These are phyloP conservation scores for Neoconidiobolus thromboides DNA, from an alignment of 371 early-diverging fungal species.

Conservation along the genomic window DNA sequence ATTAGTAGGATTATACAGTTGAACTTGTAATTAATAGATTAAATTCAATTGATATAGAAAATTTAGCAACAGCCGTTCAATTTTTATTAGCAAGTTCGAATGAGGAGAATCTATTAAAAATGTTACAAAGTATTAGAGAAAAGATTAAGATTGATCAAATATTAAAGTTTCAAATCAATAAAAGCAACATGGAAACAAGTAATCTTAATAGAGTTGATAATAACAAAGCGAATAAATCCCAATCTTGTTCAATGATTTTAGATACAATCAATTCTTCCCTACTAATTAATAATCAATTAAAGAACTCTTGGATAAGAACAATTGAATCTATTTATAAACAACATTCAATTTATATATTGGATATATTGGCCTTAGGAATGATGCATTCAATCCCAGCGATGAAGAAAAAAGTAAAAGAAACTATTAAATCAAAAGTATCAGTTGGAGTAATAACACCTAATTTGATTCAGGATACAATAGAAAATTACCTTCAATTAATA, in stretches of 20 bases:
- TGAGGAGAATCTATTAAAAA: not conserved
- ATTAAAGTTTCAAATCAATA: not conserved
- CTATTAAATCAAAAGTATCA: not conserved
- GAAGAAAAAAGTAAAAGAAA: conserved; percentile 37
- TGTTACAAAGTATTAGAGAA: not conserved
- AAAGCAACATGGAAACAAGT: not conserved
- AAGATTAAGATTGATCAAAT: not conserved
- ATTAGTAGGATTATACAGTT: not conserved
- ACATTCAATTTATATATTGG: conserved; percentile 25
- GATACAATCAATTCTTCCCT: not conserved
- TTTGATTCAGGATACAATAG: no score
- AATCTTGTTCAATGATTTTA: not conserved
- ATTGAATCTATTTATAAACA: conserved; percentile 12
- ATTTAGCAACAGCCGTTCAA: not conserved
- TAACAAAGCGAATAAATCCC: not conserved
- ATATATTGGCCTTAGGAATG: conserved; percentile 41
- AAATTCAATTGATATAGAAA: not conserved
- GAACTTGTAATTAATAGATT: not conserved
- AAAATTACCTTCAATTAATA: conserved; percentile 22
- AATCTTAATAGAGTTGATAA: no score
- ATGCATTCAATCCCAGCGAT: conserved; percentile 38
- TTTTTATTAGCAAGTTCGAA: not conserved
- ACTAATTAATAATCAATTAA: not conserved
- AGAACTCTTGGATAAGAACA: not conserved
- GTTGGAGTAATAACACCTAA: not conserved